These are phyloP conservation scores for Silene vulgaris DNA, from an alignment of 179 eudicot species.

Conservation along the genomic window DNA sequence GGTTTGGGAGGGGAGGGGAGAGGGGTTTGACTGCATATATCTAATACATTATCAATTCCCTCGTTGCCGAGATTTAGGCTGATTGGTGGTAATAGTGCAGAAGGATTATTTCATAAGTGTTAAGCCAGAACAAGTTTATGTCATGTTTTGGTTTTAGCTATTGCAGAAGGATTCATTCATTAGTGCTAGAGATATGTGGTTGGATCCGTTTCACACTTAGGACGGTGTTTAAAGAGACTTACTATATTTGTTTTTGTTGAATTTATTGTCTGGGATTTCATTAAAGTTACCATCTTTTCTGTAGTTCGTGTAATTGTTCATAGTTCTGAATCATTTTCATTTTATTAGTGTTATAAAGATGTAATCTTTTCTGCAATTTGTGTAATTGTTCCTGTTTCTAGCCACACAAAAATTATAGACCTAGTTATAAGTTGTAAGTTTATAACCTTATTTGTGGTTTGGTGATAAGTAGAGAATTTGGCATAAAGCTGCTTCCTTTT, in stretches of 20 bases:
- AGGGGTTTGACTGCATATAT: background rate
- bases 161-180: too few relatives aligned
- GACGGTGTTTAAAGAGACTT: too few relatives aligned
- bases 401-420: background rate
- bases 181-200: too few relatives aligned
- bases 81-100: background rate
- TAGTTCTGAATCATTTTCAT: background rate
- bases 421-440: background rate
- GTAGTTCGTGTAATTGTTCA: background rate
- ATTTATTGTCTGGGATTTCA: slow-evolving; percentile 9
- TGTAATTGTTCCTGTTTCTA: background rate
- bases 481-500: slow-evolving; percentile 4
- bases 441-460: background rate
- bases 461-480: slow-evolving; percentile 1
- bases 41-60: background rate
- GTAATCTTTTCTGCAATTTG: background rate
- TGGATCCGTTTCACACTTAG: too few relatives aligned
- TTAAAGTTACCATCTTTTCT: background rate
- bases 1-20: too few relatives aligned
- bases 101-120: background rate
- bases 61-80: background rate
- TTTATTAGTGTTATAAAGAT: background rate
- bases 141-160: background rate
- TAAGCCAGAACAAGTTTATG: background rate
- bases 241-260: slow-evolving; percentile 16